Conservation (phyloP, 441 rosid species). For the Erodium texanum region DNA sequence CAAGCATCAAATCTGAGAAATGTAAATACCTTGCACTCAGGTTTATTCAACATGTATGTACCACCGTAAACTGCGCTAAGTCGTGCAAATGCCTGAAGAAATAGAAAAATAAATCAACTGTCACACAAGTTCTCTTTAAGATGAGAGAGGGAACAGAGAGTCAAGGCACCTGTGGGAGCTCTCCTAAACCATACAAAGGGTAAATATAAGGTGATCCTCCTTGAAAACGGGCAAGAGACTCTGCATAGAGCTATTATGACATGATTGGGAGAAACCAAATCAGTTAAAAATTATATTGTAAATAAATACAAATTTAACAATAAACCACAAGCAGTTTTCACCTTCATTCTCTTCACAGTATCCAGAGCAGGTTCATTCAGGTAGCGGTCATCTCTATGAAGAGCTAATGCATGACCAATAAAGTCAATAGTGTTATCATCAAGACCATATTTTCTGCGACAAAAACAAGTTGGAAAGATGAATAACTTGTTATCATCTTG, state of each 20-base stretch:
- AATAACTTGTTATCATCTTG: background rate
- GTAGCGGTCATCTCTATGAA: constrained; percentile 70
- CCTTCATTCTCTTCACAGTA: constrained; percentile 89
- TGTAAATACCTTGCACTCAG: constrained; percentile 49
- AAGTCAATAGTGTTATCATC: constrained; percentile 82
- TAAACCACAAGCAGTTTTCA: constrained; percentile 19
- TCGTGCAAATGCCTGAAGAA: constrained; percentile 55
- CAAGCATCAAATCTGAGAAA: background rate
- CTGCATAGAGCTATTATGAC: constrained; percentile 55
- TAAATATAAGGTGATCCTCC: constrained; percentile 70
- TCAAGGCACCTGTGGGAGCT: constrained; percentile 49
- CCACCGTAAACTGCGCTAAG: constrained; percentile 72
- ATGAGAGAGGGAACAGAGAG: background rate
- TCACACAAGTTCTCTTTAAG: background rate
- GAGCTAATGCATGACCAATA: constrained; percentile 88
- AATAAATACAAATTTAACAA: background rate
- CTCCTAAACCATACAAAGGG: constrained; percentile 65
- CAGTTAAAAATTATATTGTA: background rate
- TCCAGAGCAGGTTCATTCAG: constrained; percentile 74
- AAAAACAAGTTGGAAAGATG: constrained; percentile 1
- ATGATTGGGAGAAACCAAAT: background rate
- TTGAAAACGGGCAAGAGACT: constrained; percentile 62
- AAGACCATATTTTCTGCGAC: constrained; percentile 75
- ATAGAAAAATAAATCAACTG: constrained; percentile 9
- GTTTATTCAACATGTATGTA: constrained; percentile 71